A percentile compares a stretch with the other conserved stretches of the same genome.
Evolutionary conservation across 2,329 filamentous ascomycete genomes (phyloP).

Genomic region (Lecanicillium sp.): DNA sequence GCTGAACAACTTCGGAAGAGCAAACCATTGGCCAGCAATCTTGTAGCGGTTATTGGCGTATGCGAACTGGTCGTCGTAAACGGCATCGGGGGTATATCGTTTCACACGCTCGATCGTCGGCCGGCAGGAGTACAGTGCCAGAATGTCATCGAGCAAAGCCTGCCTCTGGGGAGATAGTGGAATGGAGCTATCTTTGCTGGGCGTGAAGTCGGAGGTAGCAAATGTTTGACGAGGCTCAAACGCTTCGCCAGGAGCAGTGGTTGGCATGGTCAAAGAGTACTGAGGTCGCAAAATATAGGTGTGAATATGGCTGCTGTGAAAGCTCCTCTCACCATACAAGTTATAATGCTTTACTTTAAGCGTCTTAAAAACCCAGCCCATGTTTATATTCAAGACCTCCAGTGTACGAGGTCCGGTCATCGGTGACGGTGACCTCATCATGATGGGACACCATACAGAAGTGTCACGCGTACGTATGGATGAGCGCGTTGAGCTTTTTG

Average conservation of each 20-base stretch:
- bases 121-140: slow-evolving; percentile 49
- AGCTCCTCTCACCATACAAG: no score
- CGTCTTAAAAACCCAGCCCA: no score
- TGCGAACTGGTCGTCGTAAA: slow-evolving; percentile 56
- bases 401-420: no score
- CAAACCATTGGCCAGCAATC: slow-evolving; percentile 54
- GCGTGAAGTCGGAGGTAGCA: slow-evolving; percentile 43
- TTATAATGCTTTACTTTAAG: no score
- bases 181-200: slow-evolving; percentile 44
- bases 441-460: no score
- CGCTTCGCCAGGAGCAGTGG: slow-evolving; percentile 39
- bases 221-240: slow-evolving; percentile 48
- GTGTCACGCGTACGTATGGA: no score
- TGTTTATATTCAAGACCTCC: no score
- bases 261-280: no score
- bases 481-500: no score
- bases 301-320: no score
- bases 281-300: no score
- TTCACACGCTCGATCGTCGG: slow-evolving; percentile 47
- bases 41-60: slow-evolving; percentile 55
- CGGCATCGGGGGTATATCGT: slow-evolving; percentile 47
- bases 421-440: no score
- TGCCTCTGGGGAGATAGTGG: slow-evolving; percentile 40
- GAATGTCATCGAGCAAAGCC: slow-evolving; percentile 47
- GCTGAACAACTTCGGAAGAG: slow-evolving; percentile 50